Base-by-base conservation (phyloP, 2,329 filamentous ascomycete genomes). In the Calonectria ilicicola region DNA sequence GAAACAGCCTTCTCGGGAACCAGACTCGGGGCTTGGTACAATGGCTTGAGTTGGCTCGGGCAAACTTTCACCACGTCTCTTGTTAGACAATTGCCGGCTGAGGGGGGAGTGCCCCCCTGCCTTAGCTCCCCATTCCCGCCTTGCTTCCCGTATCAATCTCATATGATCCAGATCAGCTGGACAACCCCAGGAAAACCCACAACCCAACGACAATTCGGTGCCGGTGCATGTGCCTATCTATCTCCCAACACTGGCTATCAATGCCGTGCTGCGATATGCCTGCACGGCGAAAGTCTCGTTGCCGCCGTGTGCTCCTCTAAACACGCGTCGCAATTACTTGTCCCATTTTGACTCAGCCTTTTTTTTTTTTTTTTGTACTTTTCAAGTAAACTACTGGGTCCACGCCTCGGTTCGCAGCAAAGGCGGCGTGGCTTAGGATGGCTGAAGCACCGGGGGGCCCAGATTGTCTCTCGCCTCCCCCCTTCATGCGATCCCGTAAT, bases 161-260 rank as follows among this genome's bases (percentile, higher is more conserved):
- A 79, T 60, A 60, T 78, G 76, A 78, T 79, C 53, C 29, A 71
- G 76, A 79, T 79, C 76, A 74, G 62, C 68, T 62, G 72, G 65
- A 64, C 66, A 69, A 32, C 26, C 42, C 63, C 63, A 27, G 32
- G 40, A 63, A 63, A 63, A 46, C 58, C 58, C 58, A 42, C 38
- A 32, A 19, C 26, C 27, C 58, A 63, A 63, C 58, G 58, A 40
- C 38, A 1, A n/a, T 29, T n/a, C 26, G 38, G n/a, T 17, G 32
- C n/a, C 21, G n/a, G 53, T 40, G 53, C 53, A 58, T 58, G 53
- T 58, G 53, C 53, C 51, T 35, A 21, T 21, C 51, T n/a, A 38
- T 38, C 49, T 67, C 19, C 51, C 65, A 67, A 26, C 65, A 17
- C 29, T 58, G 51, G 27, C 23, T 49, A 63, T 68, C 53, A 38